These are phyloP conservation scores for Solanum lignicaule DNA, from an alignment of 257 asterid species.

Conservation along the genomic window DNA sequence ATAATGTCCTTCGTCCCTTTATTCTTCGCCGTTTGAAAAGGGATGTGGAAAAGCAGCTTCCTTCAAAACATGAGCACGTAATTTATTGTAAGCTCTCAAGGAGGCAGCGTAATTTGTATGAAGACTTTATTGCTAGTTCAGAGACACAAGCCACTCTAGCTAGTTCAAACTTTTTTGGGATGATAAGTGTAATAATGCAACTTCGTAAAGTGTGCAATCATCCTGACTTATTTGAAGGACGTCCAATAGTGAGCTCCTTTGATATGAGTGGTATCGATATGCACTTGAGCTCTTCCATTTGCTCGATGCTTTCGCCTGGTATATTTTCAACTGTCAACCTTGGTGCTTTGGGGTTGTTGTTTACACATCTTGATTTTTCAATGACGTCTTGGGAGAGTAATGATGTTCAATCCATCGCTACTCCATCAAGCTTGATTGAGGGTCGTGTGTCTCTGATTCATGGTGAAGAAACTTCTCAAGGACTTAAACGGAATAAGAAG, in stretches of 20 bases:
- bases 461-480: conserved; percentile 29
- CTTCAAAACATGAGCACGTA: conserved; percentile 80
- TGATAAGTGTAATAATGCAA: conserved; percentile 98
- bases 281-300: conserved; percentile 77
- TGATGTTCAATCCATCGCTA: conserved; percentile 71
- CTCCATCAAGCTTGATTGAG: conserved; percentile 68
- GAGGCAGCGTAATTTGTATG: conserved; percentile 95
- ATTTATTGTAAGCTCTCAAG: conserved; percentile 87
- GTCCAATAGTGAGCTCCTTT: conserved; percentile 91
- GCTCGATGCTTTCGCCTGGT: conserved; percentile 49
- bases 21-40: conserved; percentile 91
- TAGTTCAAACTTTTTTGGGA: conserved; percentile 87
- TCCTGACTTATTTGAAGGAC: conserved; percentile 99
- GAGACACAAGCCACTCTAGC: conserved; percentile 98
- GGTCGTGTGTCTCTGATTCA: conserved; percentile 22
- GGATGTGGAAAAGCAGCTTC: conserved; percentile 99
- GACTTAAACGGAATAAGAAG: conserved; percentile 30
- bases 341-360: conserved; percentile 59
- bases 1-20: conserved; percentile 98
- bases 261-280: conserved; percentile 80
- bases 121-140: conserved; percentile 97
- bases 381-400: conserved; percentile 94
- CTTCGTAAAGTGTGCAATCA: conserved; percentile 99
- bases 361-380: conserved; percentile 71
- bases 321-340: conserved; percentile 69